Base-by-base conservation (phyloP, 2,329 filamentous ascomycete genomes). In the Ophiostoma novo-ulmi region DNA sequence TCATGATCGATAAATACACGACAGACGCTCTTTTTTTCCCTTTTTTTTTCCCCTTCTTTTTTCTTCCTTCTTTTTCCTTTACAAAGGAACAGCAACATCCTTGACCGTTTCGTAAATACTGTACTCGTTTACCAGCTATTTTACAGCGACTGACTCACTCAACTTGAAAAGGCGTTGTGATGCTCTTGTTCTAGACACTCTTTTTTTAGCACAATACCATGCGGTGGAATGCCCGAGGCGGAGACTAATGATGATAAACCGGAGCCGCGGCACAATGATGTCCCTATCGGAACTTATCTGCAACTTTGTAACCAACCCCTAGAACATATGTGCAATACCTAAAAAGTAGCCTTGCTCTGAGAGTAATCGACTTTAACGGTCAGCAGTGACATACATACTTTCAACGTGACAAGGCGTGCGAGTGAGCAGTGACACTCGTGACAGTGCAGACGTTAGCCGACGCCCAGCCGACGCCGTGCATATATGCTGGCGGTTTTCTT, bases 401-500 rank as follows among this genome's bases (percentile, higher is more conserved):
- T 0, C 13, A 48, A 48, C 17, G 8, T 48, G 44, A 48, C 5
- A 48, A 20, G 44, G 13, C 41, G 41, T 44, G 17, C 44, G 11
- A 11, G 8, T n/a, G 4, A 58, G 22, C n/a, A 58, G 52, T 58
- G 52, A 58, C 52, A 22, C n/a, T 58, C 26, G 52, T 58, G 52
- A 58, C 52, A 22, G 52, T 58, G 52, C 52, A 58, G 52, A 58
- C 26, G 26, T 26, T 26, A 26, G 26, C 26, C 26, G 26, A 26
- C 52, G 52, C 52, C 52, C 22, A 26, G 39, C 52, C 52, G 52
- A 58, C n/a, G 22, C 52, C 52, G 52, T 58, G 52, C 52, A 58
- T 7, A 58, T 26, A 22, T 48, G 44, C 22, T 17, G 26, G 52
- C 52, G n/a, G 52, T 58, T 58, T 26, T 58, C 5, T n/a, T 48